These are phyloP conservation scores for Phyllosticta citriasiana DNA, from an alignment of 2,329 filamentous ascomycete species.

Conservation along the genomic window DNA sequence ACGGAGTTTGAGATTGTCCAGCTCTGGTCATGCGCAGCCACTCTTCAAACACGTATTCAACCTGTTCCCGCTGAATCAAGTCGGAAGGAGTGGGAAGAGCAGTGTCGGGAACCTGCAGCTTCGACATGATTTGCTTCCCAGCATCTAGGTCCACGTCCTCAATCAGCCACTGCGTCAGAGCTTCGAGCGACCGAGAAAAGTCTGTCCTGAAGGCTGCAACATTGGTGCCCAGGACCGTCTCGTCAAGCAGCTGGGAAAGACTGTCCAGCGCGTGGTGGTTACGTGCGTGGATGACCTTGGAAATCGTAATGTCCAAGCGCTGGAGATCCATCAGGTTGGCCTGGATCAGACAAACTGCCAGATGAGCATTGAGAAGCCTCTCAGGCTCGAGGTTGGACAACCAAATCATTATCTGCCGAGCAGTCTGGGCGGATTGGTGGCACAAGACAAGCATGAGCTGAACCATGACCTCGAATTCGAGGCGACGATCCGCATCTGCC, in stretches of 20 bases:
- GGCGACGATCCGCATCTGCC: conserved; percentile 40
- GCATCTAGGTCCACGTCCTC: conserved; percentile 58
- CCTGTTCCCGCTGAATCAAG: conserved; percentile 61
- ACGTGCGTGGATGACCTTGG: conserved; percentile 60
- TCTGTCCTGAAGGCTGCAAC: conserved; percentile 74
- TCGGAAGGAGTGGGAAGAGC: conserved; percentile 46
- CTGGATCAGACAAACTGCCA: conserved; percentile 51
- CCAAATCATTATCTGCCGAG: conserved; percentile 43
- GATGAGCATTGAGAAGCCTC: conserved; percentile 52
- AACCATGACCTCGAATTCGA: conserved; percentile 55
- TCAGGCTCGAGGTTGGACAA: conserved; percentile 42
- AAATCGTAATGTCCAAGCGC: conserved; percentile 52
- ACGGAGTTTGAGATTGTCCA: conserved; percentile 56
- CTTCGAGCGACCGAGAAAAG: conserved; percentile 73
- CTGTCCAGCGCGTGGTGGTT: conserved; percentile 67
- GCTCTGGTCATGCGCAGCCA: conserved; percentile 66
- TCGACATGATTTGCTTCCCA: conserved; percentile 62
- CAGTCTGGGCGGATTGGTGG: conserved; percentile 47
- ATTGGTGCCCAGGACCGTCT: conserved; percentile 66
- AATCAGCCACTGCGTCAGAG: conserved; percentile 68
- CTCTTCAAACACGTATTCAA: conserved; percentile 93
- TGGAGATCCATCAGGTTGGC: conserved; percentile 51
- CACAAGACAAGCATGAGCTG: conserved; percentile 53
- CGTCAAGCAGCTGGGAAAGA: conserved; percentile 68
- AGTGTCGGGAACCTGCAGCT: conserved; percentile 45